These are phyloP conservation scores for Stephanodiscus triporus DNA, from an alignment of 108 stramenopile species.

Conservation along the genomic window DNA sequence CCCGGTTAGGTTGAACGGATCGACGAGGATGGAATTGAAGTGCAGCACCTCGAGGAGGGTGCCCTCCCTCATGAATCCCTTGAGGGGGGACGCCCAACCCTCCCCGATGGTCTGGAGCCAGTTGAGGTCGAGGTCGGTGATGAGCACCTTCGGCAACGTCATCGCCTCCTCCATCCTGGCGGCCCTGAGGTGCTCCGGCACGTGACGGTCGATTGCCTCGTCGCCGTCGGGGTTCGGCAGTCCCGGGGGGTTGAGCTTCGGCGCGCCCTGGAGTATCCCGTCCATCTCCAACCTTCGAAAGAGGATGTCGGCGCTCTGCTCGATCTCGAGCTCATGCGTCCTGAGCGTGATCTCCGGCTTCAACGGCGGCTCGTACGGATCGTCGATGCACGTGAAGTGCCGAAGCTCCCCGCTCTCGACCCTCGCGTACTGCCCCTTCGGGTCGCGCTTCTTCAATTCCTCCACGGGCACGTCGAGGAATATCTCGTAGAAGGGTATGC, in stretches of 20 bases:
- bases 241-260: slow-evolving; percentile 84
- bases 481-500: slow-evolving; percentile 97
- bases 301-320: slow-evolving; percentile 90
- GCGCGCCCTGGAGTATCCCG: slow-evolving; percentile 94
- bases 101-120: slow-evolving; percentile 98
- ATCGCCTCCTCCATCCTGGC: slow-evolving; percentile 74
- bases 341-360: slow-evolving; percentile 89
- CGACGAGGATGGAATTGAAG: slow-evolving; percentile 95
- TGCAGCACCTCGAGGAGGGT: slow-evolving; percentile 94
- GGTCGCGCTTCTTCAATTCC: slow-evolving; percentile 86
- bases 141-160: slow-evolving; percentile 92
- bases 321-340: slow-evolving; percentile 91
- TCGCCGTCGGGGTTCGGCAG: slow-evolving; percentile 98
- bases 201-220: slow-evolving; percentile 91
- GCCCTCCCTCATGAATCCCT: slow-evolving; percentile 99
- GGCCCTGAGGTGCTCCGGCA: slow-evolving; percentile 60
- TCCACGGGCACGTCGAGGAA: slow-evolving; percentile 98
- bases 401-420: slow-evolving; percentile 93
- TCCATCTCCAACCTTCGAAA: slow-evolving; percentile 87
- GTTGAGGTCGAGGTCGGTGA: slow-evolving; percentile 97
- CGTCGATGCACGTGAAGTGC: slow-evolving; percentile 98
- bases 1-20: slow-evolving; percentile 95
- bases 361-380: slow-evolving; percentile 96
- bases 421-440: slow-evolving; percentile 88
- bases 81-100: slow-evolving; percentile 97